Base-by-base conservation (phyloP, 1,284 basidiomycete genomes). In the Ustilago crameri region DNA sequence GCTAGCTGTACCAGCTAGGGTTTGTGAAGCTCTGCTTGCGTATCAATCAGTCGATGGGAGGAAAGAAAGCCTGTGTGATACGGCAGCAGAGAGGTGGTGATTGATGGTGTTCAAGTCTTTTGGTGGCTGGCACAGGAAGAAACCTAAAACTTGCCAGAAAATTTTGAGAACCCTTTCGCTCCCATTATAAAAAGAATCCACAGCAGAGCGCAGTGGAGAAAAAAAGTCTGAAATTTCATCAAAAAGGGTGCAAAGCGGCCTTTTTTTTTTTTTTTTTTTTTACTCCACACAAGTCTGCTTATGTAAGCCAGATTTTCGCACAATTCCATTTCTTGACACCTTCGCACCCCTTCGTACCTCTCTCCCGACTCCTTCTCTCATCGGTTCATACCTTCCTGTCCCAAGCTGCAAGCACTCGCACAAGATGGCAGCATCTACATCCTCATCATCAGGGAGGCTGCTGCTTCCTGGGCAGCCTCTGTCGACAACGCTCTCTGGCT, bases 391-490 rank as follows among this genome's bases (percentile, higher is more conserved):
- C n/a, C 30, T 30, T 30, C 7, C 30, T 30, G 7, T 30, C 7
- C 30, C 35, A 37, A 38, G 17, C 26, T 40, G 10, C 14, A 51
- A 42, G 12, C 12, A 22, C 27, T 18, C 9, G 17, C 42, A 27
- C 15, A 43, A 23, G 24, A 61, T 58, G 55, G 38, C 54, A 23
- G 37, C 57, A 20, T 56, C 64, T 10, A 47, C 57, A 30, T 47
- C 62, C 34, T 26, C 54, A 27, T 3, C 37, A 18, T 3, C 26
- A 24, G 46, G 53, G 2, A 27, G 64, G 27, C 53, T 74, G 1
- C 38, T 78, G 30, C 62, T 78, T 5, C 76, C 76, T 1, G 76
- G 76, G 3, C 76, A 78, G 30, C 76, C 76, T 8, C 50, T 78
- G 2, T 65, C 59, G 0, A 42, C 70, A 12, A 37, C 55, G 12